Evolutionary conservation across 352 stramenopile genomes (phyloP).

Genomic region (Pythium coloratum): DNA sequence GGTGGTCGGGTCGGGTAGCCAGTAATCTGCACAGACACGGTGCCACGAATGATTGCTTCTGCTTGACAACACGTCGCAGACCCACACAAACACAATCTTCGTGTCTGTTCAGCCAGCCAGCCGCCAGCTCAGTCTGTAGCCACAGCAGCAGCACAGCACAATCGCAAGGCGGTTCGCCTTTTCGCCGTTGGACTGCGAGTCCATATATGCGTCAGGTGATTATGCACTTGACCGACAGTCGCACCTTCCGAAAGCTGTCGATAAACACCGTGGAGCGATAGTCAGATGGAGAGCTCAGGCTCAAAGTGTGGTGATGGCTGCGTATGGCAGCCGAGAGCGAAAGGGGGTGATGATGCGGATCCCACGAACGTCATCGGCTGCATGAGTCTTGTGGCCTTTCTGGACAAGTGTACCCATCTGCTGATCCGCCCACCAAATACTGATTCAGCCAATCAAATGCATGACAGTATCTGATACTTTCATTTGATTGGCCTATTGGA

Average conservation of each 20-base stretch:
- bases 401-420: background rate
- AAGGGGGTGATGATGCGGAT: background rate
- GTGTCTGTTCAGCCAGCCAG: background rate
- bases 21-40: conserved; percentile 1
- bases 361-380: background rate
- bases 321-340: background rate
- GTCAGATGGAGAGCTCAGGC: background rate
- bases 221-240: background rate
- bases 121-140: background rate
- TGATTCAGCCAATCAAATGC: background rate
- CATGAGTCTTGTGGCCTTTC: background rate
- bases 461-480: background rate
- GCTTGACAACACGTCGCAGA: conserved; percentile 1
- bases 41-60: conserved; percentile 8
- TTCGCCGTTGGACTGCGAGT: background rate
- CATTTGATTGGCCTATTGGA: background rate
- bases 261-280: background rate
- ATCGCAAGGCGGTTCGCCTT: background rate
- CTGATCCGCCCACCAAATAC: background rate
- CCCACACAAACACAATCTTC: background rate
- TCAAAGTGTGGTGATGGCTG: background rate
- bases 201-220: background rate
- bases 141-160: background rate
- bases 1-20: background rate
- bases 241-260: background rate